These are phyloP conservation scores for Cryptococcus amylolentus DNA, from an alignment of 1,284 basidiomycete species.

Conservation along the genomic window DNA sequence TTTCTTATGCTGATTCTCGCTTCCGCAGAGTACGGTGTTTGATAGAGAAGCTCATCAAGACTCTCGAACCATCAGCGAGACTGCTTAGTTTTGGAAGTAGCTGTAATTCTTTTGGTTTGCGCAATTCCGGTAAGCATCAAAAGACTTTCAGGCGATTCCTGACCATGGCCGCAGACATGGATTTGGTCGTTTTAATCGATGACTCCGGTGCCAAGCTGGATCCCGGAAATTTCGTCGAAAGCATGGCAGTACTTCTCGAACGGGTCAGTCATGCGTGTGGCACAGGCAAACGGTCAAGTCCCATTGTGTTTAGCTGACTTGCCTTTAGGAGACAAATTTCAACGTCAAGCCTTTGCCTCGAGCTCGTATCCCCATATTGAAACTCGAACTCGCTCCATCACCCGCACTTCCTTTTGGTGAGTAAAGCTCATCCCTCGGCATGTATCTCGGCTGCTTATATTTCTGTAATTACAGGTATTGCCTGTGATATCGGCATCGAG, in stretches of 20 bases:
- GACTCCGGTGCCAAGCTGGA: constrained; percentile 62
- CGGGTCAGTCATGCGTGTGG: constrained; percentile 57
- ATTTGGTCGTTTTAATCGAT: constrained; percentile 92
- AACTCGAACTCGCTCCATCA: constrained; percentile 87
- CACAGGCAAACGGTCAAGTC: background rate
- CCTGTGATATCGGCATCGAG: constrained; percentile 98
- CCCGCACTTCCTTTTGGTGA: constrained; percentile 75
- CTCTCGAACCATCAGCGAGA: constrained; percentile 86
- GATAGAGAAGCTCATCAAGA: constrained; percentile 89
- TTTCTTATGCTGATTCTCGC: too few species aligned
- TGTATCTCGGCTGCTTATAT: background rate
- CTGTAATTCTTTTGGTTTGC: constrained; percentile 89
- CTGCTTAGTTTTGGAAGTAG: constrained; percentile 90
- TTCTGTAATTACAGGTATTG: constrained; percentile 54
- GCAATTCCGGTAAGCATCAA: constrained; percentile 71
- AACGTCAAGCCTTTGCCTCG: constrained; percentile 92
- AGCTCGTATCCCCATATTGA: constrained; percentile 97
- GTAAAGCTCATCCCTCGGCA: constrained; percentile 6
- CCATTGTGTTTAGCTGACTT: background rate
- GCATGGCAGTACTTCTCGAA: constrained; percentile 88
- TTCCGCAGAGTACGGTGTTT: constrained; percentile 68
- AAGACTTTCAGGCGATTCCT: background rate
- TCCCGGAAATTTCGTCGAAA: constrained; percentile 86
- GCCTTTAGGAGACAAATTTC: constrained; percentile 84
- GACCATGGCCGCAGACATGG: constrained; percentile 72